Percentiles rank a stretch among this genome's conserved stretches.
Conservation (phyloP, 164 flowering plant genomes). For the Houttuynia cordata region DNA sequence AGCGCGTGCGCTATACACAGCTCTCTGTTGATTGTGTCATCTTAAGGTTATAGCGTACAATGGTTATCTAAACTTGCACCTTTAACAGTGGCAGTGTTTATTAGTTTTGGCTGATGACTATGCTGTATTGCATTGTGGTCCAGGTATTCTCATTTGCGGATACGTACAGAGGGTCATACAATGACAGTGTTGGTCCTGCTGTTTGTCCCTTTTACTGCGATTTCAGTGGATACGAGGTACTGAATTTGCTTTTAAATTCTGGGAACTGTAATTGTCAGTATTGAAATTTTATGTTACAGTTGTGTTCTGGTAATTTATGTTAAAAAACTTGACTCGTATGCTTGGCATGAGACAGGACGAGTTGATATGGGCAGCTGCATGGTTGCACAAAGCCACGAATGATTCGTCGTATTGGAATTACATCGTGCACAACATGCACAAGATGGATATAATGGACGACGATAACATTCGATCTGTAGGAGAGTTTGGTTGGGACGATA, state of each 20-base stretch:
- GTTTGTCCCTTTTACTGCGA: conserved; percentile 98
- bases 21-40: too few relatives aligned
- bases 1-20: too few relatives aligned
- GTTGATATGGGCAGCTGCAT: conserved; percentile 75
- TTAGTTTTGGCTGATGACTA: too few relatives aligned
- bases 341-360: conserved; percentile 42
- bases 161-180: conserved; percentile 30
- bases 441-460: conserved; percentile 31
- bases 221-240: conserved; percentile 73
- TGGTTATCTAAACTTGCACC: too few relatives aligned
- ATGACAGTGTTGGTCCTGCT: conserved; percentile 25
- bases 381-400: conserved; percentile 65
- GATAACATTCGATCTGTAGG: too few relatives aligned
- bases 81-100: too few relatives aligned
- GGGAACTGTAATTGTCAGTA: neutral
- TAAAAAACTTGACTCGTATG: neutral
- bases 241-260: neutral
- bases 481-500: conserved; percentile 94
- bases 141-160: conserved; percentile 44
- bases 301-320: too few relatives aligned
- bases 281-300: too few relatives aligned
- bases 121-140: too few relatives aligned
- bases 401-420: conserved; percentile 32
- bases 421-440: conserved; percentile 34
- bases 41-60: too few relatives aligned